A percentile compares a stretch with the other conserved stretches of the same genome.
Evolutionary conservation across 1,284 basidiomycete genomes (phyloP).

Genomic region (Trametes versicolor): DNA sequence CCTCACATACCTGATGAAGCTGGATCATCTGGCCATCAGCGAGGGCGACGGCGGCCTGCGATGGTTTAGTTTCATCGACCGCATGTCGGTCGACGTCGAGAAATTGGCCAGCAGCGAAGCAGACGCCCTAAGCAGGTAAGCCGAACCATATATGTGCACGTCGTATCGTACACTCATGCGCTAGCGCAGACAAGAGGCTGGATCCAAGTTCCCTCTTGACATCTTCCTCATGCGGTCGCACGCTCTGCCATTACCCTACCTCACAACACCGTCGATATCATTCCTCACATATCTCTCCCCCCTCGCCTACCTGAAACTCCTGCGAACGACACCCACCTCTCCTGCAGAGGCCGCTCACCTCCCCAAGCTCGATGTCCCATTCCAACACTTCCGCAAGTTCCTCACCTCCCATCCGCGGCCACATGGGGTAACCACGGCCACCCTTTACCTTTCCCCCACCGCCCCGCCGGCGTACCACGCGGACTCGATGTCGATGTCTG

Average conservation of each 20-base stretch:
- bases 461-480: conserved; percentile 29
- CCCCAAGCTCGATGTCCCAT: conserved; percentile 63
- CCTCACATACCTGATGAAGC: conserved; percentile 73
- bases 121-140: conserved; percentile 60
- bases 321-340: conserved; percentile 49
- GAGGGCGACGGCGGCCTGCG: conserved; percentile 71
- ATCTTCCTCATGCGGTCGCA: conserved; percentile 71
- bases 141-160: conserved; percentile 21
- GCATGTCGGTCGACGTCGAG: conserved; percentile 59
- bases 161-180: conserved; percentile 1
- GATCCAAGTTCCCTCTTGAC: conserved; percentile 61
- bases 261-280: conserved; percentile 71
- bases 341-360: conserved; percentile 36
- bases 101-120: conserved; percentile 64
- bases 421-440: conserved; percentile 65
- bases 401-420: conserved; percentile 51
- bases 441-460: conserved; percentile 59
- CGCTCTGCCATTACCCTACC: conserved; percentile 73
- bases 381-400: conserved; percentile 55
- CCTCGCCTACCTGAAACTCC: conserved; percentile 67
- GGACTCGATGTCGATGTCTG: conserved; percentile 38
- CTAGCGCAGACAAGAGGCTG: conserved; percentile 49
- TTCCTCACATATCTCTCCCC: conserved; percentile 78
- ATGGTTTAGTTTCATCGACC: conserved; percentile 77
- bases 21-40: conserved; percentile 68